These are phyloP conservation scores for Lotus japonicus DNA, from an alignment of 306 rosid genomes.

Conservation along the genomic window DNA sequence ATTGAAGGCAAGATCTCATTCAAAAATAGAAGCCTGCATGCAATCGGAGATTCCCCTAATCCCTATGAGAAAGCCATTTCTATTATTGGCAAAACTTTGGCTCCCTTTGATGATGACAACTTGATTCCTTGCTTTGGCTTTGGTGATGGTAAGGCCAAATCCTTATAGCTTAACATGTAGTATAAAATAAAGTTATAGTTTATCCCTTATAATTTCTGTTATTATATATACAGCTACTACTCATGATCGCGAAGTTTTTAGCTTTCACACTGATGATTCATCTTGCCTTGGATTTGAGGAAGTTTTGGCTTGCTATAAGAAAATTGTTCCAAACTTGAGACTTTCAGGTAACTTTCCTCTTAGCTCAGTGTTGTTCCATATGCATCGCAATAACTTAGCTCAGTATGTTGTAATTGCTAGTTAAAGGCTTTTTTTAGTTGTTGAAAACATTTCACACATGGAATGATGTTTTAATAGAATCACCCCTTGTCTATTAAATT, in stretches of 20 bases:
- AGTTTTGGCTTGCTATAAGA: constrained; percentile 66
- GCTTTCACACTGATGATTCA: constrained; percentile 66
- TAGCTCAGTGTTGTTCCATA: background rate
- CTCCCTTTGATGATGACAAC: constrained; percentile 90
- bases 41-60: constrained; percentile 62
- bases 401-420: background rate
- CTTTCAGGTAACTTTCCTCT: constrained; percentile 51
- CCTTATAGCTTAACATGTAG: background rate
- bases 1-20: constrained; percentile 62
- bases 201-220: constrained; percentile 1
- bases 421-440: background rate
- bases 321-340: constrained; percentile 49
- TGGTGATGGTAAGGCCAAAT: constrained; percentile 63
- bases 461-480: background rate
- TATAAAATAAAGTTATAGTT: background rate
- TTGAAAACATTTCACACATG: background rate
- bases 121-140: constrained; percentile 93
- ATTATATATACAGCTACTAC: constrained; percentile 49
- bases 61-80: constrained; percentile 84
- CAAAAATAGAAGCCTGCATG: constrained; percentile 63
- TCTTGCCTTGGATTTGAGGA: constrained; percentile 86
- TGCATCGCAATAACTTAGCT: background rate
- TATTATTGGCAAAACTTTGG: constrained; percentile 70
- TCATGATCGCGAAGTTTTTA: constrained; percentile 65
- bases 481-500: too few relatives aligned